phyloP scores from a whole-genome alignment of 2,329 filamentous ascomycete species.

The Penicillium sp. region DNA sequence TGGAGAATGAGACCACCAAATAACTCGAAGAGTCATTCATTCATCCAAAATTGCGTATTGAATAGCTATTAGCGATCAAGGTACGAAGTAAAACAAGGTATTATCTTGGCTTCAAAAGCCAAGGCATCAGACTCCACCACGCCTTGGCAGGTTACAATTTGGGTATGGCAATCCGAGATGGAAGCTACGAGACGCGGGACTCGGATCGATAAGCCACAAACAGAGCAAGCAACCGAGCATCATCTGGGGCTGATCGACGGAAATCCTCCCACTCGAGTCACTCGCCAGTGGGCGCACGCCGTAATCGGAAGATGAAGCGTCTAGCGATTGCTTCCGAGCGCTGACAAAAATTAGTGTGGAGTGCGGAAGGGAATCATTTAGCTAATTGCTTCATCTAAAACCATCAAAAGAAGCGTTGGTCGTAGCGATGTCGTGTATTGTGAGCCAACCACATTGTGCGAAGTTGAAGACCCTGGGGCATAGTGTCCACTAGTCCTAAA shows the following conservation, averaged over 20 bases:
- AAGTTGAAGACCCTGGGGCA: not conserved
- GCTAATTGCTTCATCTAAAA: conserved; percentile 20
- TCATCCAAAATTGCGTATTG: too few relatives aligned
- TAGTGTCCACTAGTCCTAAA: conserved; percentile 22
- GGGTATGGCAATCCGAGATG: not conserved
- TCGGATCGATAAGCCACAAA: not conserved
- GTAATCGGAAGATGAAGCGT: not conserved
- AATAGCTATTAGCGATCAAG: not conserved
- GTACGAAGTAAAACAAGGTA: not conserved
- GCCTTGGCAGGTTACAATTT: not conserved
- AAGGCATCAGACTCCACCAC: not conserved
- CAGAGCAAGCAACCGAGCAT: not conserved
- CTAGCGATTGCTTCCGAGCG: not conserved
- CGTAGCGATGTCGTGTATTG: not conserved
- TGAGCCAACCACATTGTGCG: conserved; percentile 18
- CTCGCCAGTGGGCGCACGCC: not conserved
- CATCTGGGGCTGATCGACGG: not conserved
- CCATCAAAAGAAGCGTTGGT: conserved; percentile 5
- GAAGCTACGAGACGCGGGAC: not conserved
- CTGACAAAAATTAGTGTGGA: not conserved
- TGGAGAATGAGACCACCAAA: not conserved
- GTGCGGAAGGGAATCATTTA: conserved; percentile 10
- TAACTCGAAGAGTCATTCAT: not conserved
- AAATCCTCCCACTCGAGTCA: not conserved
- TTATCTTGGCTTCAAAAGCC: not conserved